These are phyloP conservation scores for Cylindrodendrum hubeiense DNA, from an alignment of 2,329 filamentous ascomycete species.

Conservation along the genomic window DNA sequence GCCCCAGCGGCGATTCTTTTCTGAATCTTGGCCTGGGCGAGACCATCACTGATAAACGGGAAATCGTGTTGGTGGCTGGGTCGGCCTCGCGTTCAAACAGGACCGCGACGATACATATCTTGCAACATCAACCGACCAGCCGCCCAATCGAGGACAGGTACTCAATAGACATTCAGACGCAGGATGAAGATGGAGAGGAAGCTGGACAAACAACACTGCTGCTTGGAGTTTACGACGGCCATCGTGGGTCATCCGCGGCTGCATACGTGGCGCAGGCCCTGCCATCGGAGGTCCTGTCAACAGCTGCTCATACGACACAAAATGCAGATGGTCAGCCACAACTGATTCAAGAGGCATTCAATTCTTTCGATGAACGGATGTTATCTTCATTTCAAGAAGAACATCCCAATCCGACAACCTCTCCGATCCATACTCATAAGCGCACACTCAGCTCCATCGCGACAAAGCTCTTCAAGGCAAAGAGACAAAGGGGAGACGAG, in stretches of 20 bases:
- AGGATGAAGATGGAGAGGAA: not conserved
- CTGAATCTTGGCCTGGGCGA: conserved; percentile 1
- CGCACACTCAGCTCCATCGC: conserved; percentile 4
- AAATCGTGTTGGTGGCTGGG: not conserved
- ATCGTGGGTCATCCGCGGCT: conserved; percentile 12
- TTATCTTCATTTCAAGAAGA: conserved; percentile 10
- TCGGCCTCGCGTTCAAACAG: not conserved
- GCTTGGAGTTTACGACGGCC: conserved; percentile 16
- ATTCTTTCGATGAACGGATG: not conserved
- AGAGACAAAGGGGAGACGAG: not conserved
- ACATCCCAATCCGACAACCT: not conserved
- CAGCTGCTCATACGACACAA: not conserved
- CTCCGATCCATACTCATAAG: not conserved
- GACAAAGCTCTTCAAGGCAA: not conserved
- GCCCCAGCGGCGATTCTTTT: no score
- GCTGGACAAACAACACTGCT: not conserved
- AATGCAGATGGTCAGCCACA: not conserved
- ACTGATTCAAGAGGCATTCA: not conserved
- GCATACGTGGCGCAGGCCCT: conserved; percentile 1
- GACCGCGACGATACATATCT: conserved; percentile 1
- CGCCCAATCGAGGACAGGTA: conserved; percentile 18
- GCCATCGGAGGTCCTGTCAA: conserved; percentile 5
- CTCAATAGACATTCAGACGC: conserved; percentile 2
- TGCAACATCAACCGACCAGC: conserved; percentile 11
- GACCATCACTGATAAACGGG: not conserved